These are phyloP conservation scores for Tausonia pullulans DNA, from an alignment of 1,284 basidiomycete species.

Conservation along the genomic window DNA sequence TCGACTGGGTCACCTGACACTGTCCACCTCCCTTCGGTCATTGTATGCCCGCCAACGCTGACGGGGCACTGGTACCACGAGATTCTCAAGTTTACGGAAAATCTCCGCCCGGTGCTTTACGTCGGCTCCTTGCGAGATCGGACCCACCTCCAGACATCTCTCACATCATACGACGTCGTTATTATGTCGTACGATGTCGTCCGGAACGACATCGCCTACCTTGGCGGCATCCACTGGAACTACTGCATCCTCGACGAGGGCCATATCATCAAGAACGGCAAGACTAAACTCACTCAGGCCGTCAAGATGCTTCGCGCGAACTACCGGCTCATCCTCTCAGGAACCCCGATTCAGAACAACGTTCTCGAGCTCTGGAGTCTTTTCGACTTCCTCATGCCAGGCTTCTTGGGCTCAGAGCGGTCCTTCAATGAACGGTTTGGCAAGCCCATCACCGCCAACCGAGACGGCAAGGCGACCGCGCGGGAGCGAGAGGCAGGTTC, in stretches of 20 bases:
- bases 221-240: slow-evolving; percentile 72
- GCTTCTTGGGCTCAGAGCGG: slow-evolving; percentile 89
- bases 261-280: slow-evolving; percentile 96
- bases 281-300: slow-evolving; percentile 93
- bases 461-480: slow-evolving; percentile 75
- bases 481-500: slow-evolving; percentile 87
- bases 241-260: slow-evolving; percentile 98
- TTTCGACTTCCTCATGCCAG: slow-evolving; percentile 99
- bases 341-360: slow-evolving; percentile 99
- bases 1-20: slow-evolving; percentile 62
- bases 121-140: slow-evolving; percentile 83
- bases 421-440: slow-evolving; percentile 93
- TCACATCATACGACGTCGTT: slow-evolving; percentile 70
- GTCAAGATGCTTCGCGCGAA: slow-evolving; percentile 85
- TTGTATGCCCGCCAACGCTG: slow-evolving; percentile 93
- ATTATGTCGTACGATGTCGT: slow-evolving; percentile 97
- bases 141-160: slow-evolving; percentile 51
- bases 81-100: slow-evolving; percentile 82
- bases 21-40: slow-evolving; percentile 82
- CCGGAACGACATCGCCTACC: slow-evolving; percentile 77
- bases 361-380: slow-evolving; percentile 97
- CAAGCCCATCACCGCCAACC: slow-evolving; percentile 88
- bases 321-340: slow-evolving; percentile 87
- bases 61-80: slow-evolving; percentile 99
- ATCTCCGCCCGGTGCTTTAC: slow-evolving; percentile 76